These are phyloP conservation scores for Microstegium vimineum DNA, from an alignment of 176 grass and related monocot genomes.

Conservation along the genomic window DNA sequence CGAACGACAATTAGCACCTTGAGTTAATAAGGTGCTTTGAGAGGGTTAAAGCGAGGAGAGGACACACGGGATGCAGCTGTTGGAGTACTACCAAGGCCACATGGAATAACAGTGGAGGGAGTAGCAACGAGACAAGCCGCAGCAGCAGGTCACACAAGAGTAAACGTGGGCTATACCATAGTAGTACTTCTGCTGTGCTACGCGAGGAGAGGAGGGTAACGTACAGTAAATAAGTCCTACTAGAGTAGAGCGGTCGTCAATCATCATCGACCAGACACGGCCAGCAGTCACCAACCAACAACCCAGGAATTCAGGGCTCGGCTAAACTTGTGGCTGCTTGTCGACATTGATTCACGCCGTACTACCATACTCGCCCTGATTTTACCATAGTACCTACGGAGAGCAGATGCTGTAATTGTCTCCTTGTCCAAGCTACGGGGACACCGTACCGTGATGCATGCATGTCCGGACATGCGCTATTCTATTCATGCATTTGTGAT, in stretches of 20 bases:
- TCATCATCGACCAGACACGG: not conserved
- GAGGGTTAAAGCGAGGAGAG: no score
- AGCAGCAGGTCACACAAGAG: not conserved
- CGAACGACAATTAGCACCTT: no score
- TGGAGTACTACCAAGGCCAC: not conserved
- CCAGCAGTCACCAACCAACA: not conserved
- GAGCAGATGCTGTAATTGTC: not conserved
- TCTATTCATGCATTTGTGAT: not conserved
- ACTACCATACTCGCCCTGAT: not conserved
- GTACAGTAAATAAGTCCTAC: no score
- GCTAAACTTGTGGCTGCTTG: not conserved
- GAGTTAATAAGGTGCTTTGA: no score
- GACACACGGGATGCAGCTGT: not conserved
- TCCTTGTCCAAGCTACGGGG: slow-evolving; percentile 14
- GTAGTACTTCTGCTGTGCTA: not conserved
- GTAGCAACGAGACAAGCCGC: slow-evolving; percentile 10
- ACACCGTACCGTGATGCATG: no score
- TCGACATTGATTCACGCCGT: not conserved
- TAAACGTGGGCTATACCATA: slow-evolving; percentile 3
- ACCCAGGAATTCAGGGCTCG: slow-evolving; percentile 18
- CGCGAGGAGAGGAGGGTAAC: not conserved
- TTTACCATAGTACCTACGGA: not conserved
- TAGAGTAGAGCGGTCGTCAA: slow-evolving; percentile 12
- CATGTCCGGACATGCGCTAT: not conserved
- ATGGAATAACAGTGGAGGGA: slow-evolving; percentile 32